A percentile compares a stretch with the other conserved stretches of the same genome.
phyloP scores from a whole-genome alignment of 768 basidiomycete genomes.

The Naganishia antarctica region DNA sequence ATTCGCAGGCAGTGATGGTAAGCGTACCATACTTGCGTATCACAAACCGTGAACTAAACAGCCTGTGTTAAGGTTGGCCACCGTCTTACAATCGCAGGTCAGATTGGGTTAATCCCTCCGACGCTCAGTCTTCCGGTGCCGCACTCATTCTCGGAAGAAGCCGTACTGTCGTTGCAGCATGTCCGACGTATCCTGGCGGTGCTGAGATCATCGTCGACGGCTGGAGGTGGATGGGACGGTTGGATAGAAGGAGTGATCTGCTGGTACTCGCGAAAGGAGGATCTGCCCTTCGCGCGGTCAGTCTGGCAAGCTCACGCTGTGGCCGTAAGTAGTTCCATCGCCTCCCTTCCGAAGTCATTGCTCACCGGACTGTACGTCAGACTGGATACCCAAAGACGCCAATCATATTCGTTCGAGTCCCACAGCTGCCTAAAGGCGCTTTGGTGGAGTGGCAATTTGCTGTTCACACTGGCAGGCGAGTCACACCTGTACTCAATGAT shows the following conservation, averaged over 20 bases:
- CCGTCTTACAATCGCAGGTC: slow-evolving; percentile 83
- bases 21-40: slow-evolving; percentile 37
- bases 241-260: slow-evolving; percentile 64
- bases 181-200: slow-evolving; percentile 63
- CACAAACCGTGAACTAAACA: neutral
- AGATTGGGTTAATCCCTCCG: slow-evolving; percentile 82
- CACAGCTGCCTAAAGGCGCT: slow-evolving; percentile 48
- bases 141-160: slow-evolving; percentile 54
- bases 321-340: slow-evolving; percentile 19
- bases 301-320: slow-evolving; percentile 38
- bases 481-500: slow-evolving; percentile 15
- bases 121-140: slow-evolving; percentile 64
- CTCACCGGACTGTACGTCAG: slow-evolving; percentile 10
- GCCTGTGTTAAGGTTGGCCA: slow-evolving; percentile 66
- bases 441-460: slow-evolving; percentile 52
- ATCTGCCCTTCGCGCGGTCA: slow-evolving; percentile 31
- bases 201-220: slow-evolving; percentile 53
- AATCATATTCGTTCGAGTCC: slow-evolving; percentile 44
- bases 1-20: slow-evolving; percentile 86
- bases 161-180: slow-evolving; percentile 75
- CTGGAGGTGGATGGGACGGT: slow-evolving; percentile 58
- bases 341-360: neutral
- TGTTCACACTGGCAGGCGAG: slow-evolving; percentile 41
- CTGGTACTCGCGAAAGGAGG: slow-evolving; percentile 56
- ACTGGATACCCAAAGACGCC: slow-evolving; percentile 34